A percentile compares a stretch with the other conserved stretches of the same genome.
Conservation (phyloP, 2,329 filamentous ascomycete genomes). For the Talaromyces funiculosus region DNA sequence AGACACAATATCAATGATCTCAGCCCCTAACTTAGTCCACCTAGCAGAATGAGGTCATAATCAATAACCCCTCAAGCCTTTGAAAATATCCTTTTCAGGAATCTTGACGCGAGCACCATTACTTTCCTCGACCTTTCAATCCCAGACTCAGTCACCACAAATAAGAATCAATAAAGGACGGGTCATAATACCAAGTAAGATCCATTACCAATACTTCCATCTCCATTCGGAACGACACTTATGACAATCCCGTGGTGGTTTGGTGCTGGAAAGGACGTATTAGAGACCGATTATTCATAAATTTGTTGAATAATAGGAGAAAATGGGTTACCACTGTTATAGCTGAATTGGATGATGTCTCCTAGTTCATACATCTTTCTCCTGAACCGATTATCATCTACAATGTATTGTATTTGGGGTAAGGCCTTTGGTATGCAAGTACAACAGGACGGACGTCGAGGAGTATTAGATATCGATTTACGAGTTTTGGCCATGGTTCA, state of each 20-base stretch:
- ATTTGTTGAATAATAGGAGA: background rate
- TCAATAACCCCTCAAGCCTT: background rate
- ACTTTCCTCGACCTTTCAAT: conserved; percentile 4
- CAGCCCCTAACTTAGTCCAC: background rate
- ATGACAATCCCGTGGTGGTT: conserved; percentile 12
- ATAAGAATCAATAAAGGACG: background rate
- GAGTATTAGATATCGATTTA: too few relatives aligned
- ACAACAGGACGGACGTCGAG: too few relatives aligned
- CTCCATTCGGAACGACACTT: background rate
- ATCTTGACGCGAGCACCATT: conserved; percentile 9
- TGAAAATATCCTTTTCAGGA: conserved; percentile 11
- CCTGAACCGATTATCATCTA: too few relatives aligned
- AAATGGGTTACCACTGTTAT: background rate
- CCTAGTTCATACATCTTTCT: conserved; percentile 2
- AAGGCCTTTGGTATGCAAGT: too few relatives aligned
- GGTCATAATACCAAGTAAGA: conserved; percentile 3
- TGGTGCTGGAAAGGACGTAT: too few relatives aligned
- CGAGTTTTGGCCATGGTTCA: too few relatives aligned
- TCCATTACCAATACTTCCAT: conserved; percentile 6
- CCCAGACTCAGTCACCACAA: background rate
- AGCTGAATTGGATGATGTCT: conserved; percentile 11
- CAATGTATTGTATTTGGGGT: too few relatives aligned
- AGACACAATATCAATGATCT: background rate
- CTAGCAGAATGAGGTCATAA: background rate
- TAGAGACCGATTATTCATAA: background rate